A percentile compares a stretch with the other conserved stretches of the same genome.
phyloP scores from a whole-genome alignment of 192 early-diverging fungal species.

The Backusella psychrophila region DNA sequence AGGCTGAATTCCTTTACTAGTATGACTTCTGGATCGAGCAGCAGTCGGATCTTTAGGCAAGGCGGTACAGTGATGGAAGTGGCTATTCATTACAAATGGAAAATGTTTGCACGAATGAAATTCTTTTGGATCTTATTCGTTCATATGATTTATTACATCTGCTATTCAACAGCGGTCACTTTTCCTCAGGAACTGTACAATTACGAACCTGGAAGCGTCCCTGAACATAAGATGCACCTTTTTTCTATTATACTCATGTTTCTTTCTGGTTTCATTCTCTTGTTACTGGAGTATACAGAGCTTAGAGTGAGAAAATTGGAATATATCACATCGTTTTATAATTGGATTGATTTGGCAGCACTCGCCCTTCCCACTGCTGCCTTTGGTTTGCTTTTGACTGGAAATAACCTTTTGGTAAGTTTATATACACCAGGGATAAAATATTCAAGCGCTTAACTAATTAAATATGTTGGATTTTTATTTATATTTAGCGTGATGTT shows the following conservation, averaged over 20 bases:
- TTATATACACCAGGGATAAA: no score
- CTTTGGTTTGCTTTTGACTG: background rate
- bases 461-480: no score
- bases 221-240: no score
- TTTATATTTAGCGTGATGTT: background rate
- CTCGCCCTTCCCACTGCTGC: background rate
- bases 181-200: background rate
- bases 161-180: background rate
- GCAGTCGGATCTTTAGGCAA: background rate
- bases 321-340: background rate
- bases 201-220: background rate
- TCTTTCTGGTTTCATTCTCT: background rate
- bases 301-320: background rate
- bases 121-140: background rate
- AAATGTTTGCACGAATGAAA: background rate
- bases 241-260: background rate
- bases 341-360: background rate
- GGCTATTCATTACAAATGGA: constrained; percentile 1
- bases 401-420: background rate
- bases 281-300: background rate
- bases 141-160: background rate
- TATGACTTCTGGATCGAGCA: background rate
- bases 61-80: background rate
- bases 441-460: no score
- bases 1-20: background rate